Evolutionary conservation across 2,329 filamentous ascomycete genomes (phyloP).

Genomic region (Colletotrichum brevisporum): DNA sequence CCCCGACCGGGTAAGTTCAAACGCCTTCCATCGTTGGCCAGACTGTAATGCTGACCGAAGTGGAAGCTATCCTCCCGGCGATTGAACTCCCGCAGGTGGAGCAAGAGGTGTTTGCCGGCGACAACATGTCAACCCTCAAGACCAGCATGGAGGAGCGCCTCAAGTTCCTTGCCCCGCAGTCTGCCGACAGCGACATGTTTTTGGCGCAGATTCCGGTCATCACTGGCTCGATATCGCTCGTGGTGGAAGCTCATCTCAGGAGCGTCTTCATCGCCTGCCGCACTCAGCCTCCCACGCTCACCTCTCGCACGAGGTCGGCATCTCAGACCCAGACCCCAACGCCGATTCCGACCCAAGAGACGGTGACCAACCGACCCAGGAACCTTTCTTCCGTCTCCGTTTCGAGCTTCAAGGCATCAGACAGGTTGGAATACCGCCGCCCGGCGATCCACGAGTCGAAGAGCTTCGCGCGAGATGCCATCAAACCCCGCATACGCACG

Average conservation of each 20-base stretch:
- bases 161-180: slow-evolving; percentile 27
- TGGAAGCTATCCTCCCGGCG: slow-evolving; percentile 15
- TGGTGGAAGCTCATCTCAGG: slow-evolving; percentile 32
- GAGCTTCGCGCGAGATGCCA: background rate
- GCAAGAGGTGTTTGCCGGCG: slow-evolving; percentile 33
- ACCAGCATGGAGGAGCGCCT: slow-evolving; percentile 36
- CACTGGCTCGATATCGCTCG: slow-evolving; percentile 28
- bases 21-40: accelerated
- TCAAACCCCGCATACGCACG: background rate
- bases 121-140: slow-evolving; percentile 34
- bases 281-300: background rate
- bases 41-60: background rate
- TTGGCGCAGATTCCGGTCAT: slow-evolving; percentile 36
- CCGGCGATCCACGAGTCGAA: background rate
- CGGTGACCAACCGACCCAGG: background rate
- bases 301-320: background rate
- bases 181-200: slow-evolving; percentile 21
- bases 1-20: slow-evolving; percentile 27
- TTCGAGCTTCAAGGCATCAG: background rate
- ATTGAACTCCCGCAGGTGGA: slow-evolving; percentile 36
- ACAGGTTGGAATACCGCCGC: background rate
- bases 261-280: slow-evolving; percentile 36
- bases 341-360: background rate
- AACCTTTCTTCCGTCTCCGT: slow-evolving; percentile 21
- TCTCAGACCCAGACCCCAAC: background rate